Base-by-base conservation (phyloP, 495 filamentous ascomycete genomes). In the Pseudevernia furfuracea region DNA sequence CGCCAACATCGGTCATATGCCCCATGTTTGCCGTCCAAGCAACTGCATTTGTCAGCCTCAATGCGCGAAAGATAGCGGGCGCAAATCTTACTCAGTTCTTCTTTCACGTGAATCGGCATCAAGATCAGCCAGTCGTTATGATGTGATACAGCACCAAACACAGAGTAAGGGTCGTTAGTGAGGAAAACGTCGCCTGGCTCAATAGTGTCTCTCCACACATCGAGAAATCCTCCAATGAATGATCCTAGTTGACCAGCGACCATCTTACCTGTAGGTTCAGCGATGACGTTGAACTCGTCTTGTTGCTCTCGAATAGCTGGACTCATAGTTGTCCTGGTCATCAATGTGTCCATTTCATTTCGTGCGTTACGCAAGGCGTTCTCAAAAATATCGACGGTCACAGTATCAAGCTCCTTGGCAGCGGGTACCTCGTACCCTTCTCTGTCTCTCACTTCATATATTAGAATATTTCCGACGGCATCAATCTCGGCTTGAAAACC, bases 271-370 rank as follows among this genome's bases (percentile, higher is more conserved):
- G 72, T 67, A 1, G 73, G 67, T 21, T 80, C 75, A 1, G 79
- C 81, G 60, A 81, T 82, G 37, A 82, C 78, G 48, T 81, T 81
- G 70, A 80, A 81, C 38, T 82, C 79, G 36, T 82, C 80, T 59
- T 82, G 80, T 44, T 82, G 78, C 59, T 82, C 80, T 38, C 79
- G 74, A 46, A 81, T 80, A 0, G 79, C 79, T 2, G 80, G 79
- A 1, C 77, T 80, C 78, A 82, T 82, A 28, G 78, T 78, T 64
- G 77, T 80, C 15, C 78, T 73, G 1, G 81, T 72, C 78, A 82
- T 80, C 61, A 82, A 69, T 15, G 74, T 77, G 58, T 81, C 80
- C 80, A 82, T 82, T 59, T 82, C 79, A 30, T 73, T 67, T 28
- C 80, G 74, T 37, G 80, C 81, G 3, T 78, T 80, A 3, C 71